These are phyloP conservation scores for Lotmaria passim DNA, from an alignment of 208 protist species.

Conservation along the genomic window DNA sequence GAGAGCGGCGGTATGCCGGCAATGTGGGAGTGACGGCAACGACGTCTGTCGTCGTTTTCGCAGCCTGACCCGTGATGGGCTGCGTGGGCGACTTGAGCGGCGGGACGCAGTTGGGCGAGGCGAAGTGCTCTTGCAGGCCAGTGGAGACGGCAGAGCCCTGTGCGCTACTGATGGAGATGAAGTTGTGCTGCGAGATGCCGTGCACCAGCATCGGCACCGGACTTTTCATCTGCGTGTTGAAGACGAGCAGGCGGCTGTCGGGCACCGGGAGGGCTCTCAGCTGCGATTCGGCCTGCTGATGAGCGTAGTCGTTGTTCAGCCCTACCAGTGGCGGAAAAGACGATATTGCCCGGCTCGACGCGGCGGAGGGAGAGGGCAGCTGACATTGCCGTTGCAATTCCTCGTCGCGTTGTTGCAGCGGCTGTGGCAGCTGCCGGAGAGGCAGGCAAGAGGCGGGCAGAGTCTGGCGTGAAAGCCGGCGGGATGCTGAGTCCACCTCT, in stretches of 20 bases:
- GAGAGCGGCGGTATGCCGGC: conserved; percentile 5
- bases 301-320: neutral
- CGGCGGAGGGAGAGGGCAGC: neutral
- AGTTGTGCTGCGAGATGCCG: conserved; percentile 2
- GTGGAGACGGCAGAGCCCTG: neutral
- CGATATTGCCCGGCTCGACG: neutral
- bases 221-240: conserved; percentile 18
- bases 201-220: conserved; percentile 11
- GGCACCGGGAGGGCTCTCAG: conserved; percentile 6
- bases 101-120: neutral
- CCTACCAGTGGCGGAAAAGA: neutral
- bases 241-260: conserved; percentile 12
- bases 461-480: neutral
- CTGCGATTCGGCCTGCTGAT: neutral
- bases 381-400: too few species aligned
- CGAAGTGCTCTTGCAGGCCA: neutral
- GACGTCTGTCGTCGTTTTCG: neutral
- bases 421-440: neutral
- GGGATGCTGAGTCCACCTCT: neutral
- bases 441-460: neutral
- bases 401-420: too few species aligned
- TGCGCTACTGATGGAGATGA: neutral
- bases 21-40: neutral
- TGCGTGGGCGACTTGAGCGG: neutral
- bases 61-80: neutral